These are phyloP conservation scores for Aspergillus heteromorphus DNA, from an alignment of 495 filamentous ascomycete genomes.

Conservation along the genomic window DNA sequence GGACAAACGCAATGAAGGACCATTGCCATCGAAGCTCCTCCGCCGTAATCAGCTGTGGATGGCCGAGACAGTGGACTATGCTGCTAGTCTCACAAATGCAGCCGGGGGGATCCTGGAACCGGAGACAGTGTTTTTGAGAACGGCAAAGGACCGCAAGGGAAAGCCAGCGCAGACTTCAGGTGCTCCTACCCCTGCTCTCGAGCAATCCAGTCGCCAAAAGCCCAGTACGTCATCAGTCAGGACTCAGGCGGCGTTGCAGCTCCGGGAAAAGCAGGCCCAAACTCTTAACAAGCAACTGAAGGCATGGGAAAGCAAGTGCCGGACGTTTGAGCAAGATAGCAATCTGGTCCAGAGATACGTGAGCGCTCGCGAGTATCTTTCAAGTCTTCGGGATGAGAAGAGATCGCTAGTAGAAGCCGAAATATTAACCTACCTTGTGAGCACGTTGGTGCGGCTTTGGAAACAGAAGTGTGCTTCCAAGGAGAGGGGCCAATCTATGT, in stretches of 20 bases:
- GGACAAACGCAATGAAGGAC: slow-evolving; percentile 27
- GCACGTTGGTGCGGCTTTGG: slow-evolving; percentile 30
- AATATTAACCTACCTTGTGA: slow-evolving; percentile 41
- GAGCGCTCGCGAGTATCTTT: slow-evolving; percentile 41
- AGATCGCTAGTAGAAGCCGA: slow-evolving; percentile 28
- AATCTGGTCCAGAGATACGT: slow-evolving; percentile 33
- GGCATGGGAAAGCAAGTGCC: slow-evolving; percentile 2
- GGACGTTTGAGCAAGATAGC: slow-evolving; percentile 23
- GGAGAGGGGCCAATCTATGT: neutral
- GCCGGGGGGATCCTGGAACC: slow-evolving; percentile 59
- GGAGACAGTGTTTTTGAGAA: slow-evolving; percentile 40
- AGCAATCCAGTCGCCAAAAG: neutral
- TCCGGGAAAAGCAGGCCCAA: neutral
- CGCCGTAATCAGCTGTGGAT: slow-evolving; percentile 22
- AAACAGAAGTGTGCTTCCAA: neutral
- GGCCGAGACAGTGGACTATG: slow-evolving; percentile 58
- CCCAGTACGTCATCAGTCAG: neutral
- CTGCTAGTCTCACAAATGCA: slow-evolving; percentile 63
- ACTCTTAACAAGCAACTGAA: neutral
- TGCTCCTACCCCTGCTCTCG: neutral
- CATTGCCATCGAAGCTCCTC: slow-evolving; percentile 3
- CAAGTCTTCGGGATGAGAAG: slow-evolving; percentile 21
- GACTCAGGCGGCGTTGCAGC: slow-evolving; percentile 1
- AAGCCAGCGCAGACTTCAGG: neutral
- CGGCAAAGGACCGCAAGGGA: slow-evolving; percentile 5